Evolutionary conservation across 2,329 filamentous ascomycete genomes (phyloP).

Genomic region (Paecilomyces variotii): DNA sequence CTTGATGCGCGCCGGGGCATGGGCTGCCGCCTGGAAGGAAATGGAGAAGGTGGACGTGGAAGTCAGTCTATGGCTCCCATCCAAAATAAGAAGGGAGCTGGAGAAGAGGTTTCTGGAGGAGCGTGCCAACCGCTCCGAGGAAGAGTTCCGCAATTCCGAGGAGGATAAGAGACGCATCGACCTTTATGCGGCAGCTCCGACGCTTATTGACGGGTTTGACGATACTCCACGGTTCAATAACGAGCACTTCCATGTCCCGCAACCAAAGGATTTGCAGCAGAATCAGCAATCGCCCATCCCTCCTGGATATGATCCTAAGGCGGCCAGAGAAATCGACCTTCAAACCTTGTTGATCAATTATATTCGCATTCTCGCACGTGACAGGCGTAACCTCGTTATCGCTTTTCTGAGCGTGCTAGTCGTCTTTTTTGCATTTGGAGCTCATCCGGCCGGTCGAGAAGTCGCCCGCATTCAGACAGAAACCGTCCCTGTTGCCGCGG

Average conservation of each 20-base stretch:
- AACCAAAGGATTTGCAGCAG: conserved; percentile 1
- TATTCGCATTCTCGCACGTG: conserved; percentile 42
- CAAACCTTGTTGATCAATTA: conserved; percentile 47
- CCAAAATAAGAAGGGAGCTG: conserved; percentile 43
- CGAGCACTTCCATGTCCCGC: conserved; percentile 1
- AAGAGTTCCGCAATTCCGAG: conserved; percentile 11
- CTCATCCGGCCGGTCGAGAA: not conserved
- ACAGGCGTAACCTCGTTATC: conserved; percentile 47
- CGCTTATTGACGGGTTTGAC: conserved; percentile 12
- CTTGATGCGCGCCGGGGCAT: conserved; percentile 82
- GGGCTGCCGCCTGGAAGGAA: conserved; percentile 89
- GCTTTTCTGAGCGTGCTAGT: conserved; percentile 38
- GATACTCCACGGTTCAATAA: not conserved
- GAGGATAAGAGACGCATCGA: conserved; percentile 10
- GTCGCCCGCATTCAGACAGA: not conserved
- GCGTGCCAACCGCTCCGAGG: conserved; percentile 19
- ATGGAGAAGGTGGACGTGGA: conserved; percentile 99
- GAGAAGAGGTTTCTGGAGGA: conserved; percentile 39
- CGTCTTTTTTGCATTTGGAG: conserved; percentile 29
- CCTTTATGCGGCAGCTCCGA: not conserved
- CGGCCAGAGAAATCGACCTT: conserved; percentile 40
- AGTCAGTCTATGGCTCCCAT: conserved; percentile 61
- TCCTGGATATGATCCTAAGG: conserved; percentile 2
- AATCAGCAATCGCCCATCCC: conserved; percentile 1
- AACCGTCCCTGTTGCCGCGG: not conserved